Evolutionary conservation across 1,284 basidiomycete genomes (phyloP).

Genomic region (Pterulicium gracile): DNA sequence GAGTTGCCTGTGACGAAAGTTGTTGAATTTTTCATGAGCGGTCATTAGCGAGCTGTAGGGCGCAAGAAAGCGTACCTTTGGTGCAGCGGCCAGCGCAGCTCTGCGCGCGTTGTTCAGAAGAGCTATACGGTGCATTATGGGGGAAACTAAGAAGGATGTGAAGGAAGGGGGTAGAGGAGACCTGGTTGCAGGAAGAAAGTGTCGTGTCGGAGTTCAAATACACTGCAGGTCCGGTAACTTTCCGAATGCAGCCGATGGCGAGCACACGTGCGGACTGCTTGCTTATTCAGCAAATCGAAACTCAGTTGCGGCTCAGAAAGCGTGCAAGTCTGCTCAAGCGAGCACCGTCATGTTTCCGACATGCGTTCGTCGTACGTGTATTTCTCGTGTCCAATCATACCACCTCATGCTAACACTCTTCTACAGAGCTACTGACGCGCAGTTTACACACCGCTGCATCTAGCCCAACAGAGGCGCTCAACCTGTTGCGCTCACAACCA

Average conservation of each 20-base stretch:
- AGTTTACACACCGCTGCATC: background rate
- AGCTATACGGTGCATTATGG: constrained; percentile 81
- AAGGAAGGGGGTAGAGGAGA: constrained; percentile 23
- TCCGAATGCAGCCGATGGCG: too few species aligned
- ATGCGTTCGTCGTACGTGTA: background rate
- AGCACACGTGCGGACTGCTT: too few species aligned
- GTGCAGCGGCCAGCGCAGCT: constrained; percentile 54
- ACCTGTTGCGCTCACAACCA: constrained; percentile 68
- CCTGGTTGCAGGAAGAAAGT: constrained; percentile 20
- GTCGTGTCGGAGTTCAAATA: constrained; percentile 19
- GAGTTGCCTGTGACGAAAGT: constrained; percentile 32
- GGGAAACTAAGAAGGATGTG: constrained; percentile 30
- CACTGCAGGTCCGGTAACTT: too few species aligned
- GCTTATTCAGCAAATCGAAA: too few species aligned
- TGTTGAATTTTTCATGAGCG: constrained; percentile 15
- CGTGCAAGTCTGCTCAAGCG: too few species aligned
- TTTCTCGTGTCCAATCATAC: background rate
- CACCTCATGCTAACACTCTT: background rate
- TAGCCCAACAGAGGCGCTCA: constrained; percentile 30
- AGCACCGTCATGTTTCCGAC: background rate
- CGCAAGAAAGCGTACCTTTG: constrained; percentile 37
- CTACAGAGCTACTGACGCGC: background rate
- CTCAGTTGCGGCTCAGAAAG: too few species aligned
- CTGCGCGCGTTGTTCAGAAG: constrained; percentile 76
- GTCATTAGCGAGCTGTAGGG: constrained; percentile 10